A percentile compares a stretch with the other conserved stretches of the same genome.
These are phyloP conservation scores for Candida dubliniensis DNA, from an alignment of 1,139 yeast species.

Conservation along the genomic window DNA sequence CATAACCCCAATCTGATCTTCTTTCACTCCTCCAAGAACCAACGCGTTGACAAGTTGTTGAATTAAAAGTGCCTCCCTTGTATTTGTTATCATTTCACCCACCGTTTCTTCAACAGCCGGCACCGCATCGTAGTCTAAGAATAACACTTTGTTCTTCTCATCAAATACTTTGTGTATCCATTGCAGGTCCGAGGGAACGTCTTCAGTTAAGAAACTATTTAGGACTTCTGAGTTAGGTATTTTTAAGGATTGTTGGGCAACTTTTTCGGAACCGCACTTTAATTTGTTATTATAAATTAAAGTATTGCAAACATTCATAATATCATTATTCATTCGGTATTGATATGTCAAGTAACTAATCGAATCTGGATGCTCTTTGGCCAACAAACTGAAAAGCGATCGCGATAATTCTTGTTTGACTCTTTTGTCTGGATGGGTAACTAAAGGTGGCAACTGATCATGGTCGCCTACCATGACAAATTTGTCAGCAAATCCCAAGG, in stretches of 20 bases:
- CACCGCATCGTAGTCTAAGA: conserved; percentile 73
- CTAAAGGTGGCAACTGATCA: conserved; percentile 84
- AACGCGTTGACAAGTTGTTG: conserved; percentile 63
- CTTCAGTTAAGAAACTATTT: conserved; percentile 4
- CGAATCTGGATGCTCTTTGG: conserved; percentile 69
- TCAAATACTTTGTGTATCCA: conserved; percentile 38
- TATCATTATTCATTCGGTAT: conserved; percentile 89
- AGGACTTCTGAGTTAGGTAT: conserved; percentile 43
- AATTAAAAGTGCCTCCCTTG: conserved; percentile 66
- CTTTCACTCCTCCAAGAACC: conserved; percentile 57
- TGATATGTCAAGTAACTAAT: conserved; percentile 77
- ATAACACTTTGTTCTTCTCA: conserved; percentile 56
- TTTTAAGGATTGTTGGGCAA: conserved; percentile 55
- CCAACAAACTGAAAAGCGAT: conserved; percentile 72
- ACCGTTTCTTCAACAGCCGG: conserved; percentile 56
- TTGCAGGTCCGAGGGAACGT: conserved; percentile 11
- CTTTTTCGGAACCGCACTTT: conserved; percentile 68
- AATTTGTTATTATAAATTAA: conserved; percentile 75
- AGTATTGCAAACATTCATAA: conserved; percentile 78
- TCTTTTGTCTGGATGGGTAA: conserved; percentile 57
- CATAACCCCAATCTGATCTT: conserved; percentile 75
- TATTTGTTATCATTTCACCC: conserved; percentile 73
- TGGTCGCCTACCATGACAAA: conserved; percentile 95
- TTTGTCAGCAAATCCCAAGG: conserved; percentile 70
- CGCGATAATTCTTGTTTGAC: conserved; percentile 65